Base-by-base conservation (phyloP, 2,329 filamentous ascomycete genomes). In the Nemania sp. region DNA sequence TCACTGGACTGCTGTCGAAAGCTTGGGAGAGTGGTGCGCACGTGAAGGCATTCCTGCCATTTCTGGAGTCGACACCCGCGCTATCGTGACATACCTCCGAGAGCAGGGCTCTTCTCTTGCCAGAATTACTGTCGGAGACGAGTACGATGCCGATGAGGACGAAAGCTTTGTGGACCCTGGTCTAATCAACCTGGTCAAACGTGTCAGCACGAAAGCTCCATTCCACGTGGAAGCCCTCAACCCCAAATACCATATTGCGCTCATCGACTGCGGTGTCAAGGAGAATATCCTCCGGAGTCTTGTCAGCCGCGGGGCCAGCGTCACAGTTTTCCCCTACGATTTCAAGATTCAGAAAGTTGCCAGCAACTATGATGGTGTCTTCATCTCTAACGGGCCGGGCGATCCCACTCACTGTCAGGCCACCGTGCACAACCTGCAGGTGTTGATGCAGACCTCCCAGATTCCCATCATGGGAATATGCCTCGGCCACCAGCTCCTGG, bases 221-320 rank as follows among this genome's bases (percentile, higher is more conserved):
- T 99, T 97, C 80, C 91, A 97, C 67, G 89, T 97, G 62, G 88
- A 90, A 72, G 91, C 92, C 46, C 83, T 86, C 26, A 83, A 88
- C 63, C 91, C 93, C 60, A 85, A 88, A 68, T 87, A 90, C 72
- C 94, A 99, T 77, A 85, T 99, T 64, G 94, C 93, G 54, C 82
- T 99, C 64, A 88, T 99, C 70, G 94, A 99, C 77, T 99, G 94
- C 69, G 94, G 94, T 79, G 94, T 97, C 64, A 99, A 99, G 84
- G 94, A 99, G 83, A 99, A 99, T 80, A 99, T 99, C 67, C 86
- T 99, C 56, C 91, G 94, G 69, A 95, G 90, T 72, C 81, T 99
- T 56, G 92, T 97, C 69, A 87, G 83, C 75, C 91, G 94, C 61
- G 94, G 94, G 57, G 90, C 92, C 49, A 92, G 90, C 60, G 89